These are phyloP conservation scores for Termitomyces titanicus DNA, from an alignment of 768 basidiomycete species.

Conservation along the genomic window DNA sequence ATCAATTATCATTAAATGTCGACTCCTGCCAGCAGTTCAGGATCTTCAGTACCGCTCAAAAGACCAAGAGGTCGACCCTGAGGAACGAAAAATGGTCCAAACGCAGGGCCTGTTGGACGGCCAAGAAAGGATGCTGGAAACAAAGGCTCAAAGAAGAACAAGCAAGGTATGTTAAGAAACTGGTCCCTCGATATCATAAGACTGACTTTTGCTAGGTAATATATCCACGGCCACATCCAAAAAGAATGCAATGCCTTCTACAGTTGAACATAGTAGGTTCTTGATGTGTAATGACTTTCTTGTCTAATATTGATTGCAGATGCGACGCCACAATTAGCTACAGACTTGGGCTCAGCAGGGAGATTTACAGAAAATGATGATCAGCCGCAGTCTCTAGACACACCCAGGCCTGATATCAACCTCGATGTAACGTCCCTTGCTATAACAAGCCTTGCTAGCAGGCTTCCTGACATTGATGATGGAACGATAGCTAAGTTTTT, in stretches of 20 bases:
- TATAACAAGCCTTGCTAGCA: no score
- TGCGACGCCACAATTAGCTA: background rate
- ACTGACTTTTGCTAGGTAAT: background rate
- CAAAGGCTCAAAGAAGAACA: background rate
- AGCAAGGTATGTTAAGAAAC: background rate
- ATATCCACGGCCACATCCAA: background rate
- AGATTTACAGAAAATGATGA: no score
- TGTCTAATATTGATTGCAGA: background rate
- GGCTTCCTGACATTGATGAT: no score
- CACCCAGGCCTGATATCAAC: no score
- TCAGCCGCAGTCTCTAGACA: no score
- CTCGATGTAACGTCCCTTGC: no score
- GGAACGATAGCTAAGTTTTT: no score
- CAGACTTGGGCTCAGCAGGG: no score
- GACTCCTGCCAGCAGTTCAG: background rate
- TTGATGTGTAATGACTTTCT: background rate
- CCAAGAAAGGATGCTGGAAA: background rate
- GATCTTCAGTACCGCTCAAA: background rate
- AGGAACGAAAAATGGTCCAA: background rate
- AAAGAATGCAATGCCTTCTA: background rate
- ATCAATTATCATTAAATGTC: background rate
- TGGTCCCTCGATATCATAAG: background rate
- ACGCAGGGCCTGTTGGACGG: background rate
- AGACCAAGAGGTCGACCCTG: background rate
- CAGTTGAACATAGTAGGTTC: background rate